phyloP scores from a whole-genome alignment of 345 rosid genomes.

The Arabis alpina region DNA sequence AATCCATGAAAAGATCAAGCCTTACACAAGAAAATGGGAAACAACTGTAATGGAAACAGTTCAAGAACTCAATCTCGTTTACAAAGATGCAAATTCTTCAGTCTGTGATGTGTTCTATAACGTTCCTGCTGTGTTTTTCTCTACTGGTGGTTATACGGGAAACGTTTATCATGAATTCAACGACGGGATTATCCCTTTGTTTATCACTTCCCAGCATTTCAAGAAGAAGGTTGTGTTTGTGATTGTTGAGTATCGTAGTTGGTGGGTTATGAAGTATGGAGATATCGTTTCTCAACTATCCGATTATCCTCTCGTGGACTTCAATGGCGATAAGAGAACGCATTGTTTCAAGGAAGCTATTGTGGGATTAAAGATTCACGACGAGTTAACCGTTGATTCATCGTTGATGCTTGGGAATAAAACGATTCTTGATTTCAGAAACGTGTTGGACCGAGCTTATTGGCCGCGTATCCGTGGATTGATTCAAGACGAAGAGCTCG shows the following conservation, averaged over 20 bases:
- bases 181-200: slow-evolving; percentile 79
- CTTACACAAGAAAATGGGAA: slow-evolving; percentile 90
- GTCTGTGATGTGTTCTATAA: slow-evolving; percentile 47
- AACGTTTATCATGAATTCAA: slow-evolving; percentile 83
- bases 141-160: slow-evolving; percentile 83
- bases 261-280: slow-evolving; percentile 78
- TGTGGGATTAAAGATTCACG: slow-evolving; percentile 70
- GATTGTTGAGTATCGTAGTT: slow-evolving; percentile 64
- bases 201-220: slow-evolving; percentile 74
- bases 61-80: slow-evolving; percentile 58
- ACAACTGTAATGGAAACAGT: slow-evolving; percentile 65
- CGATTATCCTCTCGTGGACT: slow-evolving; percentile 57
- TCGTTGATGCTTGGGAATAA: slow-evolving; percentile 53
- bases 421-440: slow-evolving; percentile 62
- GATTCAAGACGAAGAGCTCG: slow-evolving; percentile 45
- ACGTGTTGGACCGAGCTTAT: slow-evolving; percentile 62
- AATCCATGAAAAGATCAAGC: slow-evolving; percentile 56
- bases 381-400: slow-evolving; percentile 63
- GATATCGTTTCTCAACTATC: slow-evolving; percentile 63
- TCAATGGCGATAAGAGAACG: slow-evolving; percentile 55
- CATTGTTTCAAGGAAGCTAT: slow-evolving; percentile 81
- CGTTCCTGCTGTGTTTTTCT: slow-evolving; percentile 74
- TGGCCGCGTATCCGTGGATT: slow-evolving; percentile 59
- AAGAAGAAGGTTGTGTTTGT: slow-evolving; percentile 77
- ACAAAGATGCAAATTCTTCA: slow-evolving; percentile 37